A percentile compares a stretch with the other conserved stretches of the same genome.
phyloP scores from a whole-genome alignment of 2,329 filamentous ascomycete genomes.

The Trichoderma citrinoviride region DNA sequence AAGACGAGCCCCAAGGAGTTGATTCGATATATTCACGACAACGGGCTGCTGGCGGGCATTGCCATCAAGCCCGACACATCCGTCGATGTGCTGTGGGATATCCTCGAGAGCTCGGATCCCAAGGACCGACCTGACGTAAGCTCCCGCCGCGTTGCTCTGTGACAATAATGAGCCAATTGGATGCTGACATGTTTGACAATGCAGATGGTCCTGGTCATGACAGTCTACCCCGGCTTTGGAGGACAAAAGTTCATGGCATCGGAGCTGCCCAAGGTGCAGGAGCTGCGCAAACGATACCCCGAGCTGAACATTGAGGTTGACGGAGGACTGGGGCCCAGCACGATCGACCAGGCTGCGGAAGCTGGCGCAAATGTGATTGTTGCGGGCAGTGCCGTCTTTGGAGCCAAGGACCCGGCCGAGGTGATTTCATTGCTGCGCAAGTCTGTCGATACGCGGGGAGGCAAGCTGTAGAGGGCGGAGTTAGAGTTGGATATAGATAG shows the following conservation, averaged over 20 bases:
- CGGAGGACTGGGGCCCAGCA: conserved; percentile 81
- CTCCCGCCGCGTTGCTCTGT: neutral
- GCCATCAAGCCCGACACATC: conserved; percentile 91
- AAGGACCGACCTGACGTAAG: conserved; percentile 85
- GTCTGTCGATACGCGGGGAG: conserved; percentile 64
- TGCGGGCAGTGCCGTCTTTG: conserved; percentile 92
- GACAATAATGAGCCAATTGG: neutral
- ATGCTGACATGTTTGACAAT: neutral
- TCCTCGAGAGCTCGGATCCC: conserved; percentile 69
- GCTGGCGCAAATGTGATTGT: conserved; percentile 98
- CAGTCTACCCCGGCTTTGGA: conserved; percentile 93
- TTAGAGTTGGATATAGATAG: neutral
- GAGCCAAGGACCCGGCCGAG: conserved; percentile 80
- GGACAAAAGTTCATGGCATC: conserved; percentile 98
- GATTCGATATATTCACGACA: conserved; percentile 85
- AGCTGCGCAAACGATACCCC: conserved; percentile 79
- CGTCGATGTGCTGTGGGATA: conserved; percentile 89
- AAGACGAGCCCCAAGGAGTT: conserved; percentile 82
- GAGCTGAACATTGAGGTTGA: conserved; percentile 97
- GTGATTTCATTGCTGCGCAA: conserved; percentile 81
- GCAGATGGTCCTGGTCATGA: conserved; percentile 98
- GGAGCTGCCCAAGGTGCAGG: conserved; percentile 89
- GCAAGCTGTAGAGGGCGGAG: conserved; percentile 36
- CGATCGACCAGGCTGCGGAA: conserved; percentile 90
- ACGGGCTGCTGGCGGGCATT: conserved; percentile 86